Evolutionary conservation across 2,329 filamentous ascomycete species (phyloP), one percentile per base, ranked within the genome.

Genomic region (Acephala macrosclerotiorum): DNA sequence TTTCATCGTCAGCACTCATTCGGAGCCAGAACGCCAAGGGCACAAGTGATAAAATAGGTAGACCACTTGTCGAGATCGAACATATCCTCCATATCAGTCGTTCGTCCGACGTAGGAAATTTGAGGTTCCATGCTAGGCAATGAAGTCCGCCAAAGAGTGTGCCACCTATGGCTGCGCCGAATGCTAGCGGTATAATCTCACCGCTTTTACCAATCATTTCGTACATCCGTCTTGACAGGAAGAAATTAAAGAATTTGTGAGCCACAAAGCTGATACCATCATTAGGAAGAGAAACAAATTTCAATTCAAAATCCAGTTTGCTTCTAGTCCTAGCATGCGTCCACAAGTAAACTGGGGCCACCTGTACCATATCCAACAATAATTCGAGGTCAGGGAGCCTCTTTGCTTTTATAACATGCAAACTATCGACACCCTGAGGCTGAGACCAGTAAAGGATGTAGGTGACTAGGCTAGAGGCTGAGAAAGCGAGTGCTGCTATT

Each of bases 71-170:
- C 16, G 55, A 12, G 11, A 61, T 22, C 2, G 59, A 53, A 8
- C 45, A 61, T 25, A 40, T 22, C 18, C 59, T 58, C 58, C 61
- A 67, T 25, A 33, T 18, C 12, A 58, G 35, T 22, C 47, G 40
- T 36, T 67, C 65, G 29, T 18, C 40, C 6, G 16, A 49, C 2
- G 61, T 63, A 11, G 61, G 65, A 33, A 67, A 67, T 16, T 53
- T 35, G 36, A 61, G 59, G 36, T 64, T 55, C 61, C 65, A 64
- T 12, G 65, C 65, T 25, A 63, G 29, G 16, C 63, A 55, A 25
- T 64, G 65, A 26, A 64, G 25, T 18, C 51, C 58, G 1, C 65
- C 58, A 22, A 64, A 58, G 3, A 67, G 35, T 45, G 20, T 33
- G 20, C 58, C 65, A 29, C 40, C 63, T n/a, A 49, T 40, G 36